Evolutionary conservation across 2,329 filamentous ascomycete genomes (phyloP), one percentile per base, ranked within the genome.

Genomic region (Talaromyces sp.): DNA sequence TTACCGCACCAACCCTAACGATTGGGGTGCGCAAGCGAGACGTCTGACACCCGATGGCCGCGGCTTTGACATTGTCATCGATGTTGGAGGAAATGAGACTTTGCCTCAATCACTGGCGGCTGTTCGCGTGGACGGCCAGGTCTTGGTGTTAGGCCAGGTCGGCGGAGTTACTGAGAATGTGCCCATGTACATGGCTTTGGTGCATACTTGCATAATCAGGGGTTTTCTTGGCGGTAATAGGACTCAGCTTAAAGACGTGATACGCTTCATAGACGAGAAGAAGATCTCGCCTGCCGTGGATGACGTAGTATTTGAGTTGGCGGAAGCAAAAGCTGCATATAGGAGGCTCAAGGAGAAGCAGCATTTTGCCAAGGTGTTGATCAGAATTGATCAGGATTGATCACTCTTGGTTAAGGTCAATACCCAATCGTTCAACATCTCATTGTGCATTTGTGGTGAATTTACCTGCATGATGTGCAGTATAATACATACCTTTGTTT

Each of bases 71-170:
- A 72, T 74, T 59, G 68, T 81, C 60, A 61, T 83, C 5, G 77
- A 83, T 53, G 72, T 76, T 22, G 79, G 77, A 4, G 81, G 81
- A 5, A 70, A 76, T 4, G 73, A 73, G 7, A 82, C 81, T 0
- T 74, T 82, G 17, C 66, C 72, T 29, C 76, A 82, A 67, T 79
- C 77, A n/a, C 65, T 83, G 19, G 69, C 74, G 4, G 72, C 76
- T 3, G 72, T 79, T 0, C 71, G 73, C 0, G 68, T 68, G 11
- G 81, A 79, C 3, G 82, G 82, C 0, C 68, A 76, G 17, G 74
- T 83, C 56, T 73, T 71, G 19, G 56, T 79, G 1, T 73, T 82
- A 34, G 81, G 81, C 0, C 29, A 43, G 3, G 58, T 61, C 19
- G 53, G 53, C 8, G 17, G 11, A 6, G n/a, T 25, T 7, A 13